These are phyloP conservation scores for Xerocomus spinulosus DNA, from an alignment of 768 basidiomycete genomes.

Conservation along the genomic window DNA sequence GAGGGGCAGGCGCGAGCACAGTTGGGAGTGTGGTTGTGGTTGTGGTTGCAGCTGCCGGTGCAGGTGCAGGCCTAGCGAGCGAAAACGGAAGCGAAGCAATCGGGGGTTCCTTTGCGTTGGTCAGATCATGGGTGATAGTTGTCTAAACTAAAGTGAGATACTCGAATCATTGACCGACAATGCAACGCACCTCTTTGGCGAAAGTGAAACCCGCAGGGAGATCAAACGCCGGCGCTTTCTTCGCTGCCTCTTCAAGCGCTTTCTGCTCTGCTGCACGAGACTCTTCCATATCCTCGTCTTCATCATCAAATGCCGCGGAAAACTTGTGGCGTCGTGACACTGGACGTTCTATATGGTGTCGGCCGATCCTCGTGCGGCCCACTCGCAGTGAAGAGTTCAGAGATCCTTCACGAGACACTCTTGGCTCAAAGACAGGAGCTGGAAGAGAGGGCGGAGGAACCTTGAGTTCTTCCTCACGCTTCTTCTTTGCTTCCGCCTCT, in stretches of 20 bases:
- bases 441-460: constrained; percentile 14
- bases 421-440: constrained; percentile 20
- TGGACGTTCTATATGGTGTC: constrained; percentile 61
- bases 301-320: constrained; percentile 59
- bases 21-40: constrained; percentile 6
- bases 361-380: constrained; percentile 52
- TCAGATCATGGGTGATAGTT: constrained; percentile 37
- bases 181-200: constrained; percentile 49
- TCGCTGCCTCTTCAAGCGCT: constrained; percentile 51
- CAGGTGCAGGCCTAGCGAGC: constrained; percentile 36
- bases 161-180: background rate
- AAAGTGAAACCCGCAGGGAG: constrained; percentile 65
- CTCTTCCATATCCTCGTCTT: constrained; percentile 41
- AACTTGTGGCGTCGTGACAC: constrained; percentile 49
- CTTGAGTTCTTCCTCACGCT: constrained; percentile 15
- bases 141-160: constrained; percentile 22
- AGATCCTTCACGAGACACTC: constrained; percentile 16
- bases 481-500: constrained; percentile 17
- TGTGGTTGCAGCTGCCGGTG: constrained; percentile 1
- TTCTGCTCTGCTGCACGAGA: constrained; percentile 41
- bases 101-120: constrained; percentile 60
- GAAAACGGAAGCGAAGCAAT: constrained; percentile 63
- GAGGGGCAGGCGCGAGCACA: constrained; percentile 3
- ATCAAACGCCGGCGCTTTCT: constrained; percentile 53
- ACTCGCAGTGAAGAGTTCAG: constrained; percentile 56